Evolutionary conservation across 2,329 filamentous ascomycete genomes (phyloP).

Genomic region (Botrytis deweyae): DNA sequence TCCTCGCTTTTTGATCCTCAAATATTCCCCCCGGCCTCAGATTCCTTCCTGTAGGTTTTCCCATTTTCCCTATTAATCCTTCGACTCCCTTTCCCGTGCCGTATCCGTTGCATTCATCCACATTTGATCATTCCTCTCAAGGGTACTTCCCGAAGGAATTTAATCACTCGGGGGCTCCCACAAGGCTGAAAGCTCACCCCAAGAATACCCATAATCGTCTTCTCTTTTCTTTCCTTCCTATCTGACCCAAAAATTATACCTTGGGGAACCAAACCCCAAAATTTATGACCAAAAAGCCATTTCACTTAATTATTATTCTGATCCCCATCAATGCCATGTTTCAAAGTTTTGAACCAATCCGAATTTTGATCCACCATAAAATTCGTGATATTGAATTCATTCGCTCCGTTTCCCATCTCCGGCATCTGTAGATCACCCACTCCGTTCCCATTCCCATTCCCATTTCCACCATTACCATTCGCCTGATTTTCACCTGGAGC

Average conservation of each 20-base stretch:
- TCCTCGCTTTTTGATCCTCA: background rate
- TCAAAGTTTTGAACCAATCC: conserved; percentile 65
- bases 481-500: conserved; percentile 36
- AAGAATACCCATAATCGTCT: background rate
- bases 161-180: background rate
- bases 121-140: background rate
- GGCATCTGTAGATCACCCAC: conserved; percentile 37
- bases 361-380: conserved; percentile 73
- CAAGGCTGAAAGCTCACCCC: background rate
- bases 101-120: background rate
- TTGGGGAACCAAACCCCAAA: background rate
- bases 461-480: conserved; percentile 26
- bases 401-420: conserved; percentile 37
- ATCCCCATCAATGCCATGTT: conserved; percentile 3
- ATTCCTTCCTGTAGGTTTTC: background rate
- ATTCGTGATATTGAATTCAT: conserved; percentile 76
- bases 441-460: conserved; percentile 22
- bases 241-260: background rate
- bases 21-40: background rate
- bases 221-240: background rate
- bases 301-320: conserved; percentile 14
- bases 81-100: background rate
- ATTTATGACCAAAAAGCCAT: background rate
- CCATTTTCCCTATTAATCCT: background rate
- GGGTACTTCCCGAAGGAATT: background rate